Evolutionary conservation across 1,284 basidiomycete species (phyloP).

Genomic region (Melampsora larici-populina): DNA sequence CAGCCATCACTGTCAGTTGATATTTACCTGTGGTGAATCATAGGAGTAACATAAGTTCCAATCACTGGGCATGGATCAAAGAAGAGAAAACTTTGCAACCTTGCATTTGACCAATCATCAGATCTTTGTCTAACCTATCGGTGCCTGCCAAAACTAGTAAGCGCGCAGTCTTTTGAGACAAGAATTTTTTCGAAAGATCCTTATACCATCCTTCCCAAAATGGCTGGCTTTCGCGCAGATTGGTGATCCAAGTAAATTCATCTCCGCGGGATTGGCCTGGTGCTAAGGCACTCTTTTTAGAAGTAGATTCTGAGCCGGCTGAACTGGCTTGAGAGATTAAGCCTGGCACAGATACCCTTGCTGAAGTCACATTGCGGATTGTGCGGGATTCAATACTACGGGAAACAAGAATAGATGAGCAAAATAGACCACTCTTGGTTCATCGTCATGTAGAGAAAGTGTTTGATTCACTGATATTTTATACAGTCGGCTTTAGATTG

Average conservation of each 20-base stretch:
- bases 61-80: constrained; percentile 45
- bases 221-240: constrained; percentile 75
- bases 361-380: constrained; percentile 73
- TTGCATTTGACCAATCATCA: constrained; percentile 96
- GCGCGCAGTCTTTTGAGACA: constrained; percentile 71
- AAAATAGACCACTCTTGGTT: neutral
- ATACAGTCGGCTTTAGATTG: constrained; percentile 76
- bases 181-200: constrained; percentile 73
- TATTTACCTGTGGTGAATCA: constrained; percentile 73
- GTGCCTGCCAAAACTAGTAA: constrained; percentile 86
- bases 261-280: neutral
- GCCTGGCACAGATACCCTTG: constrained; percentile 77
- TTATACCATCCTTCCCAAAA: constrained; percentile 93
- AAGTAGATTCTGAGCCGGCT: too few species aligned
- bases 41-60: constrained; percentile 39
- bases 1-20: constrained; percentile 80
- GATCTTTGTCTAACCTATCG: constrained; percentile 82
- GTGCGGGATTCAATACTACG: constrained; percentile 68
- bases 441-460: neutral
- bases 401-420: neutral
- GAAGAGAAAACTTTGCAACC: neutral
- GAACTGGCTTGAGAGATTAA: constrained; percentile 57
- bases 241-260: constrained; percentile 69
- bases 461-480: constrained; percentile 74
- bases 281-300: neutral